phyloP scores from a whole-genome alignment of 257 asterid genomes.

The Penstemon newberryi region DNA sequence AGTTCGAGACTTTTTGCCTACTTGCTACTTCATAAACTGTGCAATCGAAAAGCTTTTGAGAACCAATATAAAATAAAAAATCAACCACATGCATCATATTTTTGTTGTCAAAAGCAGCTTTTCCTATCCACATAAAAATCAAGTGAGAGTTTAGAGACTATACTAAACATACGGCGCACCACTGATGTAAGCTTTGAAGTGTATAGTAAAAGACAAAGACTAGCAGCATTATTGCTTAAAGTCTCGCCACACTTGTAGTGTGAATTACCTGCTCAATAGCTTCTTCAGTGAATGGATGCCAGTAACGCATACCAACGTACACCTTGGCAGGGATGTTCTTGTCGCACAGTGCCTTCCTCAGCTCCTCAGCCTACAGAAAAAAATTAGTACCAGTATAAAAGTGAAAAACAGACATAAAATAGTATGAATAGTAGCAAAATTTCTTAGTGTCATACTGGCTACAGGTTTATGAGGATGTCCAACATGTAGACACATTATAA shows the following conservation, averaged over 20 bases:
- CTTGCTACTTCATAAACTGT: background rate
- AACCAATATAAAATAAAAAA: constrained; percentile 1
- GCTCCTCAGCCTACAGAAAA: constrained; percentile 76
- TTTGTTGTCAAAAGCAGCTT: constrained; percentile 7
- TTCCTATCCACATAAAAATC: constrained; percentile 19
- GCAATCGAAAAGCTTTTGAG: background rate
- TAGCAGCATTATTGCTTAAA: constrained; percentile 3
- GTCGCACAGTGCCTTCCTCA: constrained; percentile 68
- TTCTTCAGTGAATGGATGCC: constrained; percentile 99
- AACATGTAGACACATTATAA: constrained; percentile 12
- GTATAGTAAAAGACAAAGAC: constrained; percentile 2
- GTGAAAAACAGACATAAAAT: constrained; percentile 17
- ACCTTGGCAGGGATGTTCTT: constrained; percentile 90
- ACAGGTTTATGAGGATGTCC: constrained; percentile 12
- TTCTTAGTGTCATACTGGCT: constrained; percentile 7
- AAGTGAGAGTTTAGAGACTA: constrained; percentile 9
- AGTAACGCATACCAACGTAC: constrained; percentile 97
- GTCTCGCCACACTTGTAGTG: constrained; percentile 13
- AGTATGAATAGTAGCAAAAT: constrained; percentile 10
- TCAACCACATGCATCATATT: constrained; percentile 16
- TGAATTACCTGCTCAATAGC: constrained; percentile 82
- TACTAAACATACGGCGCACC: background rate
- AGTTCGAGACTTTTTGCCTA: constrained; percentile 3
- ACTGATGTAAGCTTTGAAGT: constrained; percentile 12
- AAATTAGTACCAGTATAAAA: constrained; percentile 31